Base-by-base conservation (phyloP, 306 rosid genomes). In the Astragalus glycyphyllos region DNA sequence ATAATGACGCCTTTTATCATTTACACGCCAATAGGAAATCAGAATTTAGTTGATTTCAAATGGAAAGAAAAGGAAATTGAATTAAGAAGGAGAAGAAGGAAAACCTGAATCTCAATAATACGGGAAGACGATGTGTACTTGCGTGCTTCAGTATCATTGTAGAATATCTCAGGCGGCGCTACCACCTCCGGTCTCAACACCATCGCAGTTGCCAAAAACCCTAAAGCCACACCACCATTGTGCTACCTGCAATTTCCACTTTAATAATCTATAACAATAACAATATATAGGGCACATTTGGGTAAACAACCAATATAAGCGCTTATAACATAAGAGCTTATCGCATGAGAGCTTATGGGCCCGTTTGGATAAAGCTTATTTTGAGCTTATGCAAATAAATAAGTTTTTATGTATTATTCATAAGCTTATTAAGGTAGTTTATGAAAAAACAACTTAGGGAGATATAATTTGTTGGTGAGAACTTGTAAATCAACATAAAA, bases 141-240 rank as follows among this genome's bases (percentile, higher is more conserved):
- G 54, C 98, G 95, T 62, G 97, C 97, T 71, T 89, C 94, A 0
- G 67, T 62, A 4, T 90, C 92, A 45, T 90, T 86, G 77, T 94
- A 94, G 95, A 94, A 94, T 10, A 94, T 86, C 86, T 94, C 98
- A 7, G 98, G 98, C 15, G 98, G 98, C 53, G 96, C 97, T 53
- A 84, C 82, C 11, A 81, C 77, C 85, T 94, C 99, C 6, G 97
- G 99, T 78, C 99, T 66, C 1, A 92, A 82, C 66, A 84, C 77
- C 94, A 88, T 86, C 14, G 32, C 34, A 12, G 11, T 8, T 0
- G 10, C 11, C 68, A 45, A 41, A 72, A 78, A 64, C 82, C 77
- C 73, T 71, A 71, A 69, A 77, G 58, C 81, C 42, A 11, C 5
- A 16, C 20, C 32, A 17, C 5, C 51, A 46, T 0, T 10, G 34